Base-by-base conservation (phyloP, 345 rosid genomes). In the Conringia planisiliqua region DNA sequence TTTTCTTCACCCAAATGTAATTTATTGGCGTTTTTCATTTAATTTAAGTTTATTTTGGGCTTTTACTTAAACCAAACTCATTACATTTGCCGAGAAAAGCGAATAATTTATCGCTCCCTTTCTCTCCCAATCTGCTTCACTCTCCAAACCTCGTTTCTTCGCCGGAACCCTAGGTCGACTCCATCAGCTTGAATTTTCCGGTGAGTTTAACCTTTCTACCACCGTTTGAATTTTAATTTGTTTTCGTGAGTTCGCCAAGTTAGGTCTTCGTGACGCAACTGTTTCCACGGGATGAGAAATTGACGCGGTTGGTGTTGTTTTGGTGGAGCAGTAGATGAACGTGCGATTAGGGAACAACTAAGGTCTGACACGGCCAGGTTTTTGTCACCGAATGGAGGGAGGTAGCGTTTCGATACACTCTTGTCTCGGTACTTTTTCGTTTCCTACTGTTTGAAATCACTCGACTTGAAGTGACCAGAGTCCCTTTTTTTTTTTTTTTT, bases 381-480 rank as follows among this genome's bases (percentile, higher is more conserved):
- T 82, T 85, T 81, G 71, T 86, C 90, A 74, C 88, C 96, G 97
- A 77, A 94, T 94, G 99, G 99, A 94, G 99, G 99, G 99, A 91
- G 99, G 97, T 94, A 88, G 93, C 96, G 83, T 87, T 90, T 94
- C 89, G 85, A 85, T 83, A 86, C 91, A 87, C 89, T 86, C 84
- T 91, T 87, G 76, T 81, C 79, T 87, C 85, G 96, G 98, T 91
- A 86, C 90, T 83, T 80, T 32, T 83, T 85, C 90, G 78, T 81
- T 86, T 90, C 89, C 82, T 58, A 80, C 80, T 82, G 84, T 68
- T 73, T 55, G 20, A 10, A 43, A 26, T 32, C 71, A 55, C 59
- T 65, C 62, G 35, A 54, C 77, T 16, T 18, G 24, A 68, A 62
- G 44, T 74, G 47, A 78, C 62, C 71, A 10, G 77, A 54, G 62